Conservation (phyloP, 2,329 filamentous ascomycete genomes). For the Bipolaris zeicola region DNA sequence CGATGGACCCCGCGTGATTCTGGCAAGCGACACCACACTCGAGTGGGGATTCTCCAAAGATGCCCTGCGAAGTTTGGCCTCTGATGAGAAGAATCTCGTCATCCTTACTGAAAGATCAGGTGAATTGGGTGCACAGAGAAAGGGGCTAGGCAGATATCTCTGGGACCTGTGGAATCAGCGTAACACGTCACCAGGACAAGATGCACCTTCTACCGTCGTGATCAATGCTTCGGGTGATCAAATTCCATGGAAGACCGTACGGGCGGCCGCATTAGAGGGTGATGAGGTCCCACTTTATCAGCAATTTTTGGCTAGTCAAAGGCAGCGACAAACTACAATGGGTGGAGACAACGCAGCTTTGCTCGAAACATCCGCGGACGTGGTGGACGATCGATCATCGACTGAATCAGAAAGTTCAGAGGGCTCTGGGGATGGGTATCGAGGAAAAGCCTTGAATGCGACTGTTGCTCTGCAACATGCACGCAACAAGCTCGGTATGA, state of each 20-base stretch:
- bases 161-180: conserved; percentile 63
- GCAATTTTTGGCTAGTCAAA: conserved; percentile 87
- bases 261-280: conserved; percentile 70
- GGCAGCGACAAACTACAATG: conserved; percentile 82
- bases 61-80: conserved; percentile 73
- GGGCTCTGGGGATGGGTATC: conserved; percentile 73
- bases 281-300: conserved; percentile 84
- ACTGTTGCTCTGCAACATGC: conserved; percentile 84
- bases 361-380: conserved; percentile 72
- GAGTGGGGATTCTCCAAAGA: conserved; percentile 96
- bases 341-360: conserved; percentile 67
- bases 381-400: conserved; percentile 82
- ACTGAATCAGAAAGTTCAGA: conserved; percentile 86
- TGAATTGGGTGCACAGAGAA: conserved; percentile 42
- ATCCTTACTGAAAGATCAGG: conserved; percentile 79
- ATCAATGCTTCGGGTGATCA: conserved; percentile 67
- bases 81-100: conserved; percentile 79
- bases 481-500: conserved; percentile 77
- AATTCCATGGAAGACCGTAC: conserved; percentile 40
- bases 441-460: conserved; percentile 88
- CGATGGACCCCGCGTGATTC: conserved; percentile 70
- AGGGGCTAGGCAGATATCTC: conserved; percentile 69
- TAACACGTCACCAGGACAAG: conserved; percentile 29
- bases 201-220: conserved; percentile 55
- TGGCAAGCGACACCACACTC: conserved; percentile 86